Percentiles rank a stretch among this genome's conserved stretches.
These are phyloP conservation scores for Rhododendron ferrugineum DNA, from an alignment of 148 eudicot genomes.

Conservation along the genomic window DNA sequence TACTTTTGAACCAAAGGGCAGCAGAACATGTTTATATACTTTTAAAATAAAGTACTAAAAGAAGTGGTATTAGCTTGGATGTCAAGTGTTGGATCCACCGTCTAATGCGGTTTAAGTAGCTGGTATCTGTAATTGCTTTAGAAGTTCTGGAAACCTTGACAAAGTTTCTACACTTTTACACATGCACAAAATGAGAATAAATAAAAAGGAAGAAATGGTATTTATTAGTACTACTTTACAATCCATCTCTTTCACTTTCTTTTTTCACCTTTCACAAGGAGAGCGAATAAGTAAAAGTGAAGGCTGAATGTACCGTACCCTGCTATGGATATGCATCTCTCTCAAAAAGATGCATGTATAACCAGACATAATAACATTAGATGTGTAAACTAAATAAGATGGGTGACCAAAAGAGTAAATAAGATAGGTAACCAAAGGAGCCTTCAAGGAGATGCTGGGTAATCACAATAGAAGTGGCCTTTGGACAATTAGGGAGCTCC, in stretches of 20 bases:
- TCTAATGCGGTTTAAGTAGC: not conserved
- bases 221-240: too few species aligned
- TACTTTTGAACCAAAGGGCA: not conserved
- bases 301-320: not conserved
- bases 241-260: not conserved
- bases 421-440: not conserved
- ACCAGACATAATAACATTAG: not conserved
- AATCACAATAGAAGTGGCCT: not conserved
- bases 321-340: not conserved
- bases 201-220: not conserved
- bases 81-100: not conserved
- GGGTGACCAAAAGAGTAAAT: not conserved
- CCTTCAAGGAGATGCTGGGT: not conserved
- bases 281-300: not conserved
- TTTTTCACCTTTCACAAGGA: not conserved
- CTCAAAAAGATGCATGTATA: not conserved
- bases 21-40: too few species aligned
- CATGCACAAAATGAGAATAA: not conserved
- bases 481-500: not conserved
- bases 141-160: not conserved
- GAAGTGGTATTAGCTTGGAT: not conserved
- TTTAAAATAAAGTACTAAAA: too few species aligned
- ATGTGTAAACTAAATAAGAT: too few species aligned
- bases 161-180: not conserved
- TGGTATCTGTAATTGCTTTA: not conserved